Conservation (phyloP, 2,329 filamentous ascomycete species). For the Xylaria sp. region DNA sequence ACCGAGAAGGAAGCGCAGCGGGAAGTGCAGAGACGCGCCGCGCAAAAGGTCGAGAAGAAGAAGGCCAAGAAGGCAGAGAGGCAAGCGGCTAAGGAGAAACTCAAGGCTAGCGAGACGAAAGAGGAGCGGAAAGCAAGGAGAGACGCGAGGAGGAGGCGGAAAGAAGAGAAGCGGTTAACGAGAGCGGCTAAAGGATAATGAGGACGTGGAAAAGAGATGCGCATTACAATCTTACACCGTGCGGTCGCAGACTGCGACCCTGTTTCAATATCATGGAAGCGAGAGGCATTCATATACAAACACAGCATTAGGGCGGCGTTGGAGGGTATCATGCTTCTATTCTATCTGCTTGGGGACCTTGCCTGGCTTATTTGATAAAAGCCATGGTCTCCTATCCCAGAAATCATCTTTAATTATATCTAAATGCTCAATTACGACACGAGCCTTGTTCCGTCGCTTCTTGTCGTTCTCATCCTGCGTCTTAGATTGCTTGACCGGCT, state of each 20-base stretch:
- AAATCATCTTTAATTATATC: constrained; percentile 97
- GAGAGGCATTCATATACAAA: constrained; percentile 24
- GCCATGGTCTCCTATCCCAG: constrained; percentile 88
- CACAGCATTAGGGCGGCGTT: constrained; percentile 36
- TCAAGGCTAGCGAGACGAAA: constrained; percentile 57
- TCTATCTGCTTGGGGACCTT: constrained; percentile 70
- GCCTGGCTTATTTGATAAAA: constrained; percentile 78
- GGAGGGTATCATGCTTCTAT: constrained; percentile 32
- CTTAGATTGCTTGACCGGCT: constrained; percentile 71
- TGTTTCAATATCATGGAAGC: constrained; percentile 16
- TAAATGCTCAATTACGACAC: constrained; percentile 82
- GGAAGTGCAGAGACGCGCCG: constrained; percentile 48
- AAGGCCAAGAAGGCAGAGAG: constrained; percentile 58
- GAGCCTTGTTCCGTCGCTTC: constrained; percentile 83
- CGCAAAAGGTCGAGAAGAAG: constrained; percentile 49
- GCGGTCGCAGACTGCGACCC: background rate
- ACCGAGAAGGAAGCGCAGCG: constrained; percentile 38
- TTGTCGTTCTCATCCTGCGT: constrained; percentile 85
- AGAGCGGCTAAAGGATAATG: constrained; percentile 37
- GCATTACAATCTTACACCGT: constrained; percentile 7
- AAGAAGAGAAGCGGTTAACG: constrained; percentile 47
- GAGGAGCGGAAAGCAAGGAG: constrained; percentile 56
- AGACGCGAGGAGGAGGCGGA: constrained; percentile 56
- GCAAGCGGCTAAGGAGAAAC: constrained; percentile 49
- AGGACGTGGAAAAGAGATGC: background rate